phyloP scores from a whole-genome alignment of 179 eudicot species.

The Sideroxylon spinosum region DNA sequence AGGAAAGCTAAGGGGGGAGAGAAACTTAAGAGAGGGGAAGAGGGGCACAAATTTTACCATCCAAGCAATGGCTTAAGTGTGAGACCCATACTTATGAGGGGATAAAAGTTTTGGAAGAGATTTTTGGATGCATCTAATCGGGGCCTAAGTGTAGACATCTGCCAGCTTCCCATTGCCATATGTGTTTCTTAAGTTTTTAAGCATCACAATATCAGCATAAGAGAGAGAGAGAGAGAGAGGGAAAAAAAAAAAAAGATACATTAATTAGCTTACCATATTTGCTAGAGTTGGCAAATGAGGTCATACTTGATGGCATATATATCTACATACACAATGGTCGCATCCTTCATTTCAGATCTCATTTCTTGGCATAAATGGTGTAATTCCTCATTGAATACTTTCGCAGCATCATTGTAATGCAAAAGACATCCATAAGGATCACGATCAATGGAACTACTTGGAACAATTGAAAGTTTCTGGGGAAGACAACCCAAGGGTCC shows the following conservation, averaged over 20 bases:
- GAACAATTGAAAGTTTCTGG: conserved; percentile 56
- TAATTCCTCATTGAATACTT: conserved; percentile 60
- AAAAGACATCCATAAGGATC: conserved; percentile 69
- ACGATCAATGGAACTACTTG: conserved; percentile 33
- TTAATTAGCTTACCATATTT: conserved; percentile 55
- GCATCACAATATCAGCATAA: neutral
- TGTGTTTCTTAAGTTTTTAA: neutral
- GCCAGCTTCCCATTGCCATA: no score
- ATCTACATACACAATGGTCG: conserved; percentile 75
- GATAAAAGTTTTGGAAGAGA: no score
- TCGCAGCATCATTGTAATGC: conserved; percentile 66
- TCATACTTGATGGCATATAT: conserved; percentile 81
- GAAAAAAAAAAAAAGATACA: neutral
- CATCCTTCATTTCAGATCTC: conserved; percentile 55
- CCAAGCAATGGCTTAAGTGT: no score
- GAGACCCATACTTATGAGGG: no score
- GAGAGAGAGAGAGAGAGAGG: neutral
- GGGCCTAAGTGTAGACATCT: no score
- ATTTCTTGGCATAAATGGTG: conserved; percentile 44
- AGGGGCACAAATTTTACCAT: no score
- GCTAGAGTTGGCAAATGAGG: conserved; percentile 57
- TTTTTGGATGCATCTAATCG: no score
- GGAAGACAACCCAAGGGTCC: conserved; percentile 97
- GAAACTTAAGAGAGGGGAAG: no score
- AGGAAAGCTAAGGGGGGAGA: no score